Evolutionary conservation across 495 filamentous ascomycete genomes (phyloP), one percentile per base, ranked within the genome.

Genomic region (Xylaria intraflava): DNA sequence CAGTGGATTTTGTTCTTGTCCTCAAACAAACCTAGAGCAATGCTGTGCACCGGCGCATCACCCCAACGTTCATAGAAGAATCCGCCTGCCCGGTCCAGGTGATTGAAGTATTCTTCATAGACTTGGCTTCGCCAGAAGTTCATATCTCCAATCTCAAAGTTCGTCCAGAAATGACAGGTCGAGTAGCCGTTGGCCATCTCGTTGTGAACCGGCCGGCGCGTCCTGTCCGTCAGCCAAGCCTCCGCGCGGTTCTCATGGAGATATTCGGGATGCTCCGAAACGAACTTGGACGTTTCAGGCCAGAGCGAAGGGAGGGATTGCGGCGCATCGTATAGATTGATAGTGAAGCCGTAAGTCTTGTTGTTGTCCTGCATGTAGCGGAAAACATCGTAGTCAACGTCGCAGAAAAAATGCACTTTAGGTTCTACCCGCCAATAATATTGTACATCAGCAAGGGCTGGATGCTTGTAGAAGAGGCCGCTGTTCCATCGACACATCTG

Each of bases 61-160:
- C 94, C 94, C 94, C 94, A 99, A 49, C 94, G 75, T 74, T 99
- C 94, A 62, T 99, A 99, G 69, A 95, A 99, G 81, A 99, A 99
- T 31, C 93, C 93, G 29, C 94, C 94, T 0, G 90, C 86, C 19
- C 87, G 82, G 71, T 99, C 94, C 29, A 99, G 75, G 66, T 96
- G 89, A 67, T 96, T 84, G 72, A 99, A 99, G 67, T 96, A 99
- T 47, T 90, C 88, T 66, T 92, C 86, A 67, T 99, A 99, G 46
- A 81, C 78, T 67, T 90, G 82, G 60, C 90, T 86, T 10, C 94
- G 78, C 89, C 91, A 99, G 74, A 99, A 96, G 55, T 79, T 81
- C 82, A 99, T 83, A 66, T 96, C 90, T 30, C 83, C 94, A 60
- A 99, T 94, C 72, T 99, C 94, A 64, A 99, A 99, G 72, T 99